Conservation (phyloP, 2,329 filamentous ascomycete species). For the Ophiocordyceps unilateralis region DNA sequence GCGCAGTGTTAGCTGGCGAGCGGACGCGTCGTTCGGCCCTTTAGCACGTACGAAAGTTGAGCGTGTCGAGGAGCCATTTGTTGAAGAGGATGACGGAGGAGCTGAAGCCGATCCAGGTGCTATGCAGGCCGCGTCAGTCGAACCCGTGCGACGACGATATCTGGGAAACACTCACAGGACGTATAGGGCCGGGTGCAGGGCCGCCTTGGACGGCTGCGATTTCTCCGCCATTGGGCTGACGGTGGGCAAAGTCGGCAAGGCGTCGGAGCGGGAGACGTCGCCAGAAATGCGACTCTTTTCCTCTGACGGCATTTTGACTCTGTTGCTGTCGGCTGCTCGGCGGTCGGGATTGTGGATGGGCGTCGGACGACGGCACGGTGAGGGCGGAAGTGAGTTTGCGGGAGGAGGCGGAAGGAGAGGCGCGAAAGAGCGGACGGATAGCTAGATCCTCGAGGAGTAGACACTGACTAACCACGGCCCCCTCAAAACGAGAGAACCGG, state of each 20-base stretch:
- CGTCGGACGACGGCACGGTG: constrained; percentile 1
- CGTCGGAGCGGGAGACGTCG: constrained; percentile 35
- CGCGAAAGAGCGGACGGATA: constrained; percentile 23
- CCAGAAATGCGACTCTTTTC: constrained; percentile 76
- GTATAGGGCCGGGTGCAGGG: constrained; percentile 20
- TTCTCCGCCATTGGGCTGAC: neutral
- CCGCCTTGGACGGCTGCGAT: constrained; percentile 7
- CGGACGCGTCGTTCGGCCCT: too few relatives aligned
- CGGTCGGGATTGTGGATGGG: neutral
- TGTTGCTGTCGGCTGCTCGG: neutral
- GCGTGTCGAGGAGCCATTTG: constrained; percentile 69
- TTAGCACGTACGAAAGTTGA: constrained; percentile 51
- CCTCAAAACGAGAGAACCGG: neutral
- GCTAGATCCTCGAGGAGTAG: constrained; percentile 12
- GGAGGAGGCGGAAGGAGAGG: constrained; percentile 10
- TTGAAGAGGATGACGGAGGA: constrained; percentile 82
- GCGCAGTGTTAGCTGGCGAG: constrained; percentile 18
- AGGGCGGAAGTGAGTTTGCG: constrained; percentile 8
- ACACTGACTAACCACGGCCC: constrained; percentile 4
- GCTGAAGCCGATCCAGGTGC: constrained; percentile 69
- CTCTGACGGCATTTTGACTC: constrained; percentile 13
- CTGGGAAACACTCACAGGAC: constrained; percentile 11
- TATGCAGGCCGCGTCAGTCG: constrained; percentile 7
- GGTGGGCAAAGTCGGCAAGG: neutral
- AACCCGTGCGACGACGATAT: too few relatives aligned